Base-by-base conservation (phyloP, 805 yeast genomes). In the Priceomyces haplophilus region DNA sequence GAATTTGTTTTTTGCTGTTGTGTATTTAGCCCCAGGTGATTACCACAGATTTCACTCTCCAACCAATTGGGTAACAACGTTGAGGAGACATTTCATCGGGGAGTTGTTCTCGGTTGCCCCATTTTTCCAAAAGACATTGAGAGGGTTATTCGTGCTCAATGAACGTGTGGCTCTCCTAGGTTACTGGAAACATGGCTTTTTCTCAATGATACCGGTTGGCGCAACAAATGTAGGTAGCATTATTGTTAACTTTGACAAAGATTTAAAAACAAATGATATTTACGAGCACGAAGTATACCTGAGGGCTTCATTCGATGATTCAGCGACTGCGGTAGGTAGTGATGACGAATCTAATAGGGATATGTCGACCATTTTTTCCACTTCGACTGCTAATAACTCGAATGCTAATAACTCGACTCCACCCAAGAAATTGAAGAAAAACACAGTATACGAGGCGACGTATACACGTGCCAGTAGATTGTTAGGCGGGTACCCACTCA, bases 211-310 rank as follows among this genome's bases (percentile, higher is more conserved):
- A 0, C 97, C 99, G 0, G 99, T 93, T 10, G 99, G 99, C 11
- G 99, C 99, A 18, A 93, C 99, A 2, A 93, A 93, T 65, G 99
- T 93, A 23, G 99, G 99, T 4, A 85, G 95, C 55, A 93, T 93
- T 51, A 82, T 85, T 45, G 76, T 93, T 51, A 88, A 90, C 59
- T 93, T 93, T 56, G 99, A 93, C 65, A 83, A 84, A 65, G 90
- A 87, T 56, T 76, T 93, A 56, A 77, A 83, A 30, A 93, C 99
- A 11, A 93, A 93, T 62, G 82, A 80, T 24, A 73, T 76, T 35
- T 81, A 79, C 52, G 83, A 80, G 59, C 77, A 75, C 48, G 75
- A 67, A 44, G 56, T 60, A 25, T 61, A 64, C 38, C 59, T 55
- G 61, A 53, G 59, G 45, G 46, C 46, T 37, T 32, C 51, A 25